Conservation (phyloP, 1,284 basidiomycete genomes). For the Trametes polyzona region DNA sequence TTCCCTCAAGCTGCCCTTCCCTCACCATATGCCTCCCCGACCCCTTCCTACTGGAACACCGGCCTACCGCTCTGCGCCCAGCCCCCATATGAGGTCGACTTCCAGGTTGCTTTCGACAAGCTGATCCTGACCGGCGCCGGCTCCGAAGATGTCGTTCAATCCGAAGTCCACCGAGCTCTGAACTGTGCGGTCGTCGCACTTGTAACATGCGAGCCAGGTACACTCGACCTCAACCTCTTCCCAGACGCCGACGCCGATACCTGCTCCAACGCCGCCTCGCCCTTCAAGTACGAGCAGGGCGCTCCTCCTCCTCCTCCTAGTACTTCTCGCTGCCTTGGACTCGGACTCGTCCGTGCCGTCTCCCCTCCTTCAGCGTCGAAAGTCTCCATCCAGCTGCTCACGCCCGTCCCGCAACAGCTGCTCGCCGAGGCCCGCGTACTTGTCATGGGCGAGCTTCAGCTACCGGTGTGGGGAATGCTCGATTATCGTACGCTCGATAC, state of each 20-base stretch:
- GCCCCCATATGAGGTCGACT: conserved; percentile 71
- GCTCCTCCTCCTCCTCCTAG: conserved; percentile 55
- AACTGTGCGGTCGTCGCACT: conserved; percentile 85
- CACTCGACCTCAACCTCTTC: conserved; percentile 34
- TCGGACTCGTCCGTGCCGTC: conserved; percentile 75
- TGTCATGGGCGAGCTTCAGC: conserved; percentile 86
- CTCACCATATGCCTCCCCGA: conserved; percentile 34
- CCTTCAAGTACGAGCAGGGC: conserved; percentile 62
- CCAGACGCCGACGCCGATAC: background rate
- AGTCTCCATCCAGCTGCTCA: conserved; percentile 68
- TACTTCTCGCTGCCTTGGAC: conserved; percentile 65
- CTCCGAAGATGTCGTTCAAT: conserved; percentile 70
- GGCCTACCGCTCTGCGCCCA: conserved; percentile 67
- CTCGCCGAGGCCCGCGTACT: conserved; percentile 54
- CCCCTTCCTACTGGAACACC: conserved; percentile 68
- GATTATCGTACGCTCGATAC: conserved; percentile 59
- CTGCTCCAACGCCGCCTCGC: background rate
- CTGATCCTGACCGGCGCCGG: conserved; percentile 73
- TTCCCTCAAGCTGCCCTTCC: conserved; percentile 41
- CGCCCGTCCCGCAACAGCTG: conserved; percentile 60
- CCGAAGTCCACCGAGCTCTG: conserved; percentile 72
- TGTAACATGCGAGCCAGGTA: conserved; percentile 51
- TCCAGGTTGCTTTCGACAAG: conserved; percentile 55
- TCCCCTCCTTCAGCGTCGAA: conserved; percentile 38
- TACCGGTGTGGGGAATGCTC: conserved; percentile 87